Percentiles rank a stretch among this genome's conserved stretches.
Conservation (phyloP, 352 stramenopile genomes). For the Elongisporangium prolatum region DNA sequence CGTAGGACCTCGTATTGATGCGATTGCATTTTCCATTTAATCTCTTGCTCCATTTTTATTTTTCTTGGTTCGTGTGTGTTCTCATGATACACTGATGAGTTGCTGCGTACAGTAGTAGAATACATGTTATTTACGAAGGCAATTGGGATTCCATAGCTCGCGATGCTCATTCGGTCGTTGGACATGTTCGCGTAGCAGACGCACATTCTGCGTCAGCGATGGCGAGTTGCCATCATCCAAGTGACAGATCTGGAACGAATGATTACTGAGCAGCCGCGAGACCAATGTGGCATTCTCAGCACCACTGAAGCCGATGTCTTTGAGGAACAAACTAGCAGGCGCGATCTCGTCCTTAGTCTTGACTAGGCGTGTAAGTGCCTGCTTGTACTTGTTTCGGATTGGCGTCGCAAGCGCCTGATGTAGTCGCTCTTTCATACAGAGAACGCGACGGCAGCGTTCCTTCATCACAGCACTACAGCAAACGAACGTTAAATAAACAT, state of each 20-base stretch:
- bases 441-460: conserved; percentile 50
- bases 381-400: conserved; percentile 46
- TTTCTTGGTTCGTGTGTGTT: background rate
- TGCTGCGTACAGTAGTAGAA: no score
- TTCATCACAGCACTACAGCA: conserved; percentile 35
- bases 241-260: conserved; percentile 82
- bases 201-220: conserved; percentile 79
- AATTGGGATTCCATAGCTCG: conserved; percentile 37
- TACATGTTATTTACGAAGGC: no score
- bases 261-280: conserved; percentile 63
- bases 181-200: conserved; percentile 54
- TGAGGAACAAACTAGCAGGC: conserved; percentile 67
- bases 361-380: conserved; percentile 33
- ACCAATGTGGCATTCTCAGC: conserved; percentile 65
- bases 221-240: conserved; percentile 75
- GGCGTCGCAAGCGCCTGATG: conserved; percentile 39
- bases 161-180: conserved; percentile 9
- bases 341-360: conserved; percentile 40
- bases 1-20: background rate
- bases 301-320: conserved; percentile 61
- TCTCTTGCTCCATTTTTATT: background rate
- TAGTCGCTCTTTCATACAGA: conserved; percentile 69
- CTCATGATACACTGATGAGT: no score
- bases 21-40: background rate
- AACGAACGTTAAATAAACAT: background rate